A percentile compares a stretch with the other conserved stretches of the same genome.
These are phyloP conservation scores for Arthrobotrys megalospora DNA, from an alignment of 2,329 filamentous ascomycete species.

Conservation along the genomic window DNA sequence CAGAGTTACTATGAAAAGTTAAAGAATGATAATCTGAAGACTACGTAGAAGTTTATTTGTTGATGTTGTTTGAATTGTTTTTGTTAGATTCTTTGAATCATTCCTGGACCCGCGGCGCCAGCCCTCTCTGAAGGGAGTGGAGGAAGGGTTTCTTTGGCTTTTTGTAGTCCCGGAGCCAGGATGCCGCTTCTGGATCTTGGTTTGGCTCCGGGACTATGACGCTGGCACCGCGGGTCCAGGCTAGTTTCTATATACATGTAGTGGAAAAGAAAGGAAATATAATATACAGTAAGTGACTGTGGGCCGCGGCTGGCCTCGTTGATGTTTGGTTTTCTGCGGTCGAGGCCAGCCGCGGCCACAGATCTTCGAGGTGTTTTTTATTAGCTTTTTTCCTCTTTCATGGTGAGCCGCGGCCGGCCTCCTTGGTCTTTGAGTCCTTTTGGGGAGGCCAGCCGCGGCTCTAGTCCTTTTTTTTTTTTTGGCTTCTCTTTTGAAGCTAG, in stretches of 20 bases:
- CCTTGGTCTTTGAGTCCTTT: too few relatives aligned
- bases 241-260: slow-evolving; percentile 1
- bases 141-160: background rate
- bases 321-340: too few relatives aligned
- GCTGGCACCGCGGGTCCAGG: background rate
- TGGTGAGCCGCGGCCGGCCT: too few relatives aligned
- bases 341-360: background rate
- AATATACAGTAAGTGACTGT: background rate
- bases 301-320: background rate
- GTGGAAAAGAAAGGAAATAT: background rate
- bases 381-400: too few relatives aligned
- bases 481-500: too few relatives aligned
- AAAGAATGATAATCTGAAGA: background rate
- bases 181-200: background rate
- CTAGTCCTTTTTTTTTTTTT: too few relatives aligned
- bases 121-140: background rate
- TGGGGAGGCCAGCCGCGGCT: too few relatives aligned
- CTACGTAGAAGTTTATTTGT: background rate
- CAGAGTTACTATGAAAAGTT: too few relatives aligned
- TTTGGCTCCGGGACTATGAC: slow-evolving; percentile 1
- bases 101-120: background rate
- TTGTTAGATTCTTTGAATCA: background rate
- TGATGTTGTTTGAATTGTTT: background rate
- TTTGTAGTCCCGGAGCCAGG: background rate
- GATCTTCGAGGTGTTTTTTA: too few relatives aligned